Base-by-base conservation (phyloP, 306 rosid genomes). In the Trifolium subterraneum region DNA sequence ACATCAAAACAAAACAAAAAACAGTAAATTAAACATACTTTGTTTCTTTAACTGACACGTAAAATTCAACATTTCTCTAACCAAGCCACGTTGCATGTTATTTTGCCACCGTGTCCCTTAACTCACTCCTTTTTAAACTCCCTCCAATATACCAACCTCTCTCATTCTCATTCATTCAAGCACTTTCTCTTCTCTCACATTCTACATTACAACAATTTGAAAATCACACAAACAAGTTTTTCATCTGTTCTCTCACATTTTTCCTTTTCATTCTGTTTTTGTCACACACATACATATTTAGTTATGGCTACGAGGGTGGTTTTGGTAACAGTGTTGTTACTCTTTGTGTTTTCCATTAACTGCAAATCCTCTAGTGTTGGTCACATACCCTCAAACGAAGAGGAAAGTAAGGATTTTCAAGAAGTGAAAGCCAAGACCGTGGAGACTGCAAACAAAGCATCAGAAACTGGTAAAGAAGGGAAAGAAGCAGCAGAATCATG, bases 401-500 rank as follows among this genome's bases (percentile, higher is more conserved):
- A 89, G 50, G 90, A 88, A 63, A 86, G 48, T 54, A 44, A 25
- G 0, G 89, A 86, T 38, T 87, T 22, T 59, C 60, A 82, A 18
- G 83, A 83, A 19, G 76, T 67, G 6, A 80, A 80, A 65, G 86
- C 25, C 4, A 74, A 78, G 58, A 42, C 78, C 1, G 14, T 64
- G 73, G 48, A 64, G 13, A 61, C 72, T 6, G 75, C 58, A 13
- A 65, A 75, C 33, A 75, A 41, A 79, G 89, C 39, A 31, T 80
- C 50, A 25, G 93, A 82, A 76, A 80, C 78, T 1, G 87, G 75
- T 0, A 47, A 63, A 47, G 84, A 79, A 19, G 89, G 76, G 3
- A 81, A 76, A 74, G 86, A 88, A 71, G 71, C 81, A 0, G 50
- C 91, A 10, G 98, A 88, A 71, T 64, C 90, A 12, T 91, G 98